A percentile compares a stretch with the other conserved stretches of the same genome.
These are phyloP conservation scores for Rhizopogon salebrosus DNA, from an alignment of 768 basidiomycete genomes.

Conservation along the genomic window DNA sequence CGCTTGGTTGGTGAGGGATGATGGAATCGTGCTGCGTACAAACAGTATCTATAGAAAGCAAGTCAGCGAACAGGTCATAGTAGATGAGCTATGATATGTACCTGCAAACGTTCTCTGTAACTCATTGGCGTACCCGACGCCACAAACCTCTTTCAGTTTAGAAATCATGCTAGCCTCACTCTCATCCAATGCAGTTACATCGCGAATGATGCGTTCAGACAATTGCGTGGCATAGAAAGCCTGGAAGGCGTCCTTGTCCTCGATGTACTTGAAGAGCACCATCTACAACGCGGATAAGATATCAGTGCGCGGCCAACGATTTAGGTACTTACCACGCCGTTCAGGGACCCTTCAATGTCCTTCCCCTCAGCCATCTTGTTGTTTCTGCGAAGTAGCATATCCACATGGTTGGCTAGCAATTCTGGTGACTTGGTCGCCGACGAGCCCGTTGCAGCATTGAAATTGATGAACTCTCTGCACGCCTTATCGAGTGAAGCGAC, in stretches of 20 bases:
- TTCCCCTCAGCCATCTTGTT: conserved; percentile 93
- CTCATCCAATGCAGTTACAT: conserved; percentile 90
- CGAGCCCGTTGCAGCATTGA: conserved; percentile 82
- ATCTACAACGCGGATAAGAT: conserved; percentile 49
- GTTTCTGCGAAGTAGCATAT: conserved; percentile 83
- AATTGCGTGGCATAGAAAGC: conserved; percentile 94
- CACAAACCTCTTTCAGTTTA: conserved; percentile 92
- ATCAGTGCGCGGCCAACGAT: neutral
- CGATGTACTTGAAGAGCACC: conserved; percentile 95
- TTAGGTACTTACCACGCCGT: conserved; percentile 67
- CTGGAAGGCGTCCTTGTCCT: conserved; percentile 97
- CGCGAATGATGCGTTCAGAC: conserved; percentile 86
- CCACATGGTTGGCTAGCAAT: conserved; percentile 85
- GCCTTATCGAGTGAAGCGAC: conserved; percentile 92
- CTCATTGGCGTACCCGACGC: conserved; percentile 95
- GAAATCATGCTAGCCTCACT: conserved; percentile 96
- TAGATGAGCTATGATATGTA: conserved; percentile 24
- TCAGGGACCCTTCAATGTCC: conserved; percentile 82
- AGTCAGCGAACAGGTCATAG: neutral
- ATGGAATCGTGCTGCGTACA: no score
- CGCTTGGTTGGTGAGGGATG: no score
- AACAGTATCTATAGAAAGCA: conserved; percentile 68
- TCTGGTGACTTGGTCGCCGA: conserved; percentile 86
- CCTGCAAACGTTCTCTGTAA: conserved; percentile 95
- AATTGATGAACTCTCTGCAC: conserved; percentile 91